Evolutionary conservation across 495 filamentous ascomycete species (phyloP).

Genomic region (Tetracladium marchalianum): DNA sequence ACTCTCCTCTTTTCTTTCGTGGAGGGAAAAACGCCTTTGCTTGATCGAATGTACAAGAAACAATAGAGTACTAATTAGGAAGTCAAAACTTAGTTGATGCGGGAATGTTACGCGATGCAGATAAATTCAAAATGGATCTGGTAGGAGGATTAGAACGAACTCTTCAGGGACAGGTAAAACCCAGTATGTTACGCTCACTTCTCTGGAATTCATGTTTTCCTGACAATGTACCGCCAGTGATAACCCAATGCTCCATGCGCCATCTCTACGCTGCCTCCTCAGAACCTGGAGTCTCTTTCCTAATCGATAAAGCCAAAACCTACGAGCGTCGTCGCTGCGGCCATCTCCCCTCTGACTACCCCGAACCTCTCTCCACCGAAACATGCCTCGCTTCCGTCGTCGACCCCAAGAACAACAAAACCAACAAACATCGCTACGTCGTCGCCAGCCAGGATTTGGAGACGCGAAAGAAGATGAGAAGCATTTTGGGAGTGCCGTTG

Average conservation of each 20-base stretch:
- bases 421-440: constrained; percentile 87
- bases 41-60: background rate
- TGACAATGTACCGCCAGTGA: constrained; percentile 28
- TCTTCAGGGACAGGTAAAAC: constrained; percentile 74
- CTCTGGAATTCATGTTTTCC: constrained; percentile 4
- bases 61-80: constrained; percentile 6
- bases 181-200: constrained; percentile 42
- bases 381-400: constrained; percentile 75
- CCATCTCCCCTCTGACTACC: constrained; percentile 66
- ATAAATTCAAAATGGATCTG: constrained; percentile 72
- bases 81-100: constrained; percentile 54
- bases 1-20: constrained; percentile 12
- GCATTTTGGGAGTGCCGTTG: constrained; percentile 60
- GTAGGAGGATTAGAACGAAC: constrained; percentile 60
- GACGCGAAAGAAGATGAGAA: constrained; percentile 42
- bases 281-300: constrained; percentile 43
- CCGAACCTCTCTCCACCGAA: constrained; percentile 57
- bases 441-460: constrained; percentile 66
- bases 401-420: constrained; percentile 54
- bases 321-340: constrained; percentile 83
- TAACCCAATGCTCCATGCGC: constrained; percentile 58
- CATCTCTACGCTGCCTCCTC: constrained; percentile 53
- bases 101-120: constrained; percentile 63
- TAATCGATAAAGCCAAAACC: constrained; percentile 58
- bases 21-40: background rate